phyloP scores from a whole-genome alignment of 2,329 filamentous ascomycete species.

The Scytalidium sp. region DNA sequence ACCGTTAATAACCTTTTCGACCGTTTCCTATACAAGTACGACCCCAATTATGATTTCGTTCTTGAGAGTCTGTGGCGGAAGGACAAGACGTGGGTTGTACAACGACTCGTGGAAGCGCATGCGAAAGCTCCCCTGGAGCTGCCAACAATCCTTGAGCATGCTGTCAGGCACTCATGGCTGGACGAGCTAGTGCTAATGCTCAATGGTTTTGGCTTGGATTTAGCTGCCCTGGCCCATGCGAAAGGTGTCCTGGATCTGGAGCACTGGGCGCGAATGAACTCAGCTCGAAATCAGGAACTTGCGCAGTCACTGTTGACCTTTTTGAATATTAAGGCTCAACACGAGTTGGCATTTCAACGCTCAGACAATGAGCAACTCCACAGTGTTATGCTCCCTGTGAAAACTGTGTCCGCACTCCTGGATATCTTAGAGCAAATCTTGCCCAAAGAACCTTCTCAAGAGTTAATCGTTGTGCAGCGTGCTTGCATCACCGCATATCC shows the following conservation, averaged over 20 bases:
- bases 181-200: conserved; percentile 62
- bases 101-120: conserved; percentile 75
- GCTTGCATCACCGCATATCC: conserved; percentile 91
- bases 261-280: conserved; percentile 73
- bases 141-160: conserved; percentile 72
- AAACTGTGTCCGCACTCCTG: conserved; percentile 78
- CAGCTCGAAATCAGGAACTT: conserved; percentile 65
- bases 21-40: conserved; percentile 76
- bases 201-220: conserved; percentile 83
- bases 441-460: conserved; percentile 55
- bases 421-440: conserved; percentile 73
- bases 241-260: conserved; percentile 76
- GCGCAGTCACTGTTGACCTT: conserved; percentile 74
- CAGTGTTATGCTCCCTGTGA: conserved; percentile 76
- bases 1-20: conserved; percentile 76
- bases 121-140: conserved; percentile 66
- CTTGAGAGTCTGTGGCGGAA: conserved; percentile 90
- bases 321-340: conserved; percentile 76
- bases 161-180: conserved; percentile 78
- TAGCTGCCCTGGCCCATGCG: conserved; percentile 81
- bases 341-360: conserved; percentile 74
- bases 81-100: conserved; percentile 82
- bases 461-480: conserved; percentile 78
- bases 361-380: conserved; percentile 60
- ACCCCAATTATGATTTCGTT: conserved; percentile 80